Evolutionary conservation across 805 yeast genomes (phyloP).

Genomic region (Lipomyces sp.): DNA sequence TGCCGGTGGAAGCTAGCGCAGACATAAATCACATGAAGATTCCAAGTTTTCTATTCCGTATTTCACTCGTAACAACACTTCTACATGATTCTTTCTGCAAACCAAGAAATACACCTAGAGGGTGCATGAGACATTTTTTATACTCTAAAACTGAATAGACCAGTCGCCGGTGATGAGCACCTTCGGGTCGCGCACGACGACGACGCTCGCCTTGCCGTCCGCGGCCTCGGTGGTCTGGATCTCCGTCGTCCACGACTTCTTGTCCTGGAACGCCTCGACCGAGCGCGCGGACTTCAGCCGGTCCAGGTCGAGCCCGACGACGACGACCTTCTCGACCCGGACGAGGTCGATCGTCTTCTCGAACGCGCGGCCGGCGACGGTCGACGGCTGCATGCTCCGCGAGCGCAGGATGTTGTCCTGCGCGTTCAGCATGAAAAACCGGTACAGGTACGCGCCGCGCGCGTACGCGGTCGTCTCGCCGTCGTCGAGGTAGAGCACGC

Average conservation of each 20-base stretch:
- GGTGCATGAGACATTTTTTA: no score
- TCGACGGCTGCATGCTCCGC: constrained; percentile 29
- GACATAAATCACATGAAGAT: no score
- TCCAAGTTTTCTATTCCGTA: no score
- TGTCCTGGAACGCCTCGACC: constrained; percentile 42
- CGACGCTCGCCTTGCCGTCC: constrained; percentile 29
- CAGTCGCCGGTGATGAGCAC: constrained; percentile 49
- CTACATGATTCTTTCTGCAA: no score
- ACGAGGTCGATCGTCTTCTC: constrained; percentile 38
- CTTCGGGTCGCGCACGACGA: constrained; percentile 49
- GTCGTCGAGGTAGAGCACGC: constrained; percentile 74
- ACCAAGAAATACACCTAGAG: no score
- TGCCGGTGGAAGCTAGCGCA: no score
- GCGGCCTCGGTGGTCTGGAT: constrained; percentile 29
- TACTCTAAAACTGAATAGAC: constrained; percentile 42
- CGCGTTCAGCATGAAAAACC: constrained; percentile 42
- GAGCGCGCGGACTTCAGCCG: constrained; percentile 12
- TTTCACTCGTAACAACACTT: no score
- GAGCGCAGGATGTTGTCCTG: constrained; percentile 36
- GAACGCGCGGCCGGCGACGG: constrained; percentile 14
- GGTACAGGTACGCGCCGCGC: constrained; percentile 49
- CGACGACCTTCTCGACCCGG: constrained; percentile 53
- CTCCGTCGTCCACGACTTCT: constrained; percentile 40
- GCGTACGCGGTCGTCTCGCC: constrained; percentile 66
- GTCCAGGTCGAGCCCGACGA: constrained; percentile 42